A percentile compares a stretch with the other conserved stretches of the same genome.
Evolutionary conservation across 768 basidiomycete genomes (phyloP).

Genomic region (Sarcomyxa edulis): DNA sequence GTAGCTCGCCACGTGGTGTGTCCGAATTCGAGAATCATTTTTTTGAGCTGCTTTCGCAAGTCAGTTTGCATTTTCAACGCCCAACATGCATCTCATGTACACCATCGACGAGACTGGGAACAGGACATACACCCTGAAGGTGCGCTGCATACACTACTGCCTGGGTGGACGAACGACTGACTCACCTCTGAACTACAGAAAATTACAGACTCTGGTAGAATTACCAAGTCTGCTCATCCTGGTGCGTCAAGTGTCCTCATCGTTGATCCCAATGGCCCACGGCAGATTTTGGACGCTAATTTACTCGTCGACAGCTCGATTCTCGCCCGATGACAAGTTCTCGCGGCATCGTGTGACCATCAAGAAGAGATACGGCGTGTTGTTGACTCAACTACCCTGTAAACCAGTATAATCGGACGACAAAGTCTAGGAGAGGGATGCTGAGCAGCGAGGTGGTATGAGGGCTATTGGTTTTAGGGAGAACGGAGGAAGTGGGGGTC

Average conservation of each 20-base stretch:
- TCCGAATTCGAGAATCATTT: too few relatives aligned
- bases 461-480: too few relatives aligned
- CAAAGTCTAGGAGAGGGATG: too few relatives aligned
- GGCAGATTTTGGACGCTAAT: slow-evolving; percentile 3
- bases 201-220: slow-evolving; percentile 70
- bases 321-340: slow-evolving; percentile 99
- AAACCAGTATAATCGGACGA: slow-evolving; percentile 88
- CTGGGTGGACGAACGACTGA: neutral
- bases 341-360: slow-evolving; percentile 95
- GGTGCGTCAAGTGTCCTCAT: slow-evolving; percentile 44
- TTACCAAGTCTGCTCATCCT: slow-evolving; percentile 96
- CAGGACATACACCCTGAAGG: slow-evolving; percentile 92
- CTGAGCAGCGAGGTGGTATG: too few relatives aligned
- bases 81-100: slow-evolving; percentile 96
- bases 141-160: slow-evolving; percentile 25
- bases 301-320: slow-evolving; percentile 65
- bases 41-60: too few relatives aligned
- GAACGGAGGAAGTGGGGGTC: too few relatives aligned
- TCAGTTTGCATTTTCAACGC: neutral
- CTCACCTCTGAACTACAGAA: slow-evolving; percentile 69
- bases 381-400: slow-evolving; percentile 84
- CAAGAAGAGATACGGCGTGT: slow-evolving; percentile 87
- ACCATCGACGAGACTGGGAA: slow-evolving; percentile 70
- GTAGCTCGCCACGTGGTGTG: too few relatives aligned
- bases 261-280: too few relatives aligned